Evolutionary conservation across 768 basidiomycete species (phyloP).

Genomic region (Mycena amicta): DNA sequence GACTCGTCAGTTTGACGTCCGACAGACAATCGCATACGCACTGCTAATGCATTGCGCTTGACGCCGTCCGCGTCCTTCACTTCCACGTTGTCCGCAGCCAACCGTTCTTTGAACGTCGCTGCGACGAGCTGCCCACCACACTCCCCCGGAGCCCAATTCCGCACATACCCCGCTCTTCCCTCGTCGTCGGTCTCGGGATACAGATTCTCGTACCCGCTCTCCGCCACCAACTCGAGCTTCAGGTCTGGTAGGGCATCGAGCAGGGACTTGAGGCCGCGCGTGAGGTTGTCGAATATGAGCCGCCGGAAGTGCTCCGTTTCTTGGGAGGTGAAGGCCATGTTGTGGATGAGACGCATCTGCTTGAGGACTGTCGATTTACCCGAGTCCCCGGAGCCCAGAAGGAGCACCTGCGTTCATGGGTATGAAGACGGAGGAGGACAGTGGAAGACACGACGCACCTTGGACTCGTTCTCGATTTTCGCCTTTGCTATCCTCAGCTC

Average conservation of each 20-base stretch:
- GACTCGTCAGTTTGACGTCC: too few species aligned
- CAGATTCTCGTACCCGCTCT: conserved; percentile 43
- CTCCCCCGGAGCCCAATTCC: neutral
- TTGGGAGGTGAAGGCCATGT: conserved; percentile 74
- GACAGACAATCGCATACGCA: neutral
- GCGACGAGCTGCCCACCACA: neutral
- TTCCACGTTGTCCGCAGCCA: neutral
- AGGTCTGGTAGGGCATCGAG: conserved; percentile 91
- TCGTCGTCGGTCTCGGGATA: neutral
- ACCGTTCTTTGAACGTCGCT: neutral
- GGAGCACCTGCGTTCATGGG: conserved; percentile 59
- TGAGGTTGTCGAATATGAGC: conserved; percentile 90
- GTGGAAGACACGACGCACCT: conserved; percentile 45
- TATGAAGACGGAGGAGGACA: conserved; percentile 1
- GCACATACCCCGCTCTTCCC: neutral
- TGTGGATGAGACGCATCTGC: conserved; percentile 98
- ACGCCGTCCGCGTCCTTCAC: conserved; percentile 1
- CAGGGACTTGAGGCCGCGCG: conserved; percentile 78
- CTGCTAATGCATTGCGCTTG: neutral
- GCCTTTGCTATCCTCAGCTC: conserved; percentile 78
- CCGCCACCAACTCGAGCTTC: conserved; percentile 65
- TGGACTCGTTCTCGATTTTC: conserved; percentile 71
- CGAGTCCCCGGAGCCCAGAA: conserved; percentile 91
- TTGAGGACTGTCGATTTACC: conserved; percentile 94
- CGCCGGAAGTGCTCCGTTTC: conserved; percentile 92